Conservation (phyloP, 768 basidiomycete species). For the Lactarius deliciosus region DNA sequence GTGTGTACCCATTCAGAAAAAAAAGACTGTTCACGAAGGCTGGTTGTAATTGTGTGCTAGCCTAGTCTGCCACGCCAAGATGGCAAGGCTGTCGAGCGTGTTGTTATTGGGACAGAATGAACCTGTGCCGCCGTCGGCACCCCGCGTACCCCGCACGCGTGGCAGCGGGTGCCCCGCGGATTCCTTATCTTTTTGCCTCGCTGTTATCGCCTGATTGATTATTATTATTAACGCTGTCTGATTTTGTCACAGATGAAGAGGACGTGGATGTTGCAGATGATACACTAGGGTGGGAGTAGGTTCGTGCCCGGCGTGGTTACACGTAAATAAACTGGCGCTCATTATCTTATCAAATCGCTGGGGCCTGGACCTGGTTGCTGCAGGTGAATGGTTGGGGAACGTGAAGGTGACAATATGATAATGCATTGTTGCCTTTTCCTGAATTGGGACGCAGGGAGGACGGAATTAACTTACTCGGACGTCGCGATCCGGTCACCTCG, state of each 20-base stretch:
- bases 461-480: conserved; percentile 17
- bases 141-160: conserved; percentile 25
- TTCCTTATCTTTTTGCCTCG: conserved; percentile 2
- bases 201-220: conserved; percentile 21
- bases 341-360: conserved; percentile 27
- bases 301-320: conserved; percentile 13
- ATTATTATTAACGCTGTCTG: conserved; percentile 7
- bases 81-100: conserved; percentile 26
- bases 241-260: conserved; percentile 24
- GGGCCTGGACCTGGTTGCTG: conserved; percentile 15
- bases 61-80: conserved; percentile 21
- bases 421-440: conserved; percentile 7
- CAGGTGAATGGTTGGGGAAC: conserved; percentile 16
- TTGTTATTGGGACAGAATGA: neutral
- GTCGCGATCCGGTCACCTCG: conserved; percentile 5
- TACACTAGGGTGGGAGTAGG: conserved; percentile 28
- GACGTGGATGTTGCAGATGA: conserved; percentile 25
- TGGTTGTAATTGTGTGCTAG: conserved; percentile 7
- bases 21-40: conserved; percentile 4
- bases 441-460: neutral
- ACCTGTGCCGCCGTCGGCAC: conserved; percentile 11
- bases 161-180: conserved; percentile 23
- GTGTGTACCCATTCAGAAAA: neutral
- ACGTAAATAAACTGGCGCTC: conserved; percentile 27
- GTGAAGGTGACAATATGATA: conserved; percentile 18